Evolutionary conservation across 177 flowering plant genomes (phyloP), one percentile per base, ranked within the genome.

Genomic region (Tripterygium wilfordii): DNA sequence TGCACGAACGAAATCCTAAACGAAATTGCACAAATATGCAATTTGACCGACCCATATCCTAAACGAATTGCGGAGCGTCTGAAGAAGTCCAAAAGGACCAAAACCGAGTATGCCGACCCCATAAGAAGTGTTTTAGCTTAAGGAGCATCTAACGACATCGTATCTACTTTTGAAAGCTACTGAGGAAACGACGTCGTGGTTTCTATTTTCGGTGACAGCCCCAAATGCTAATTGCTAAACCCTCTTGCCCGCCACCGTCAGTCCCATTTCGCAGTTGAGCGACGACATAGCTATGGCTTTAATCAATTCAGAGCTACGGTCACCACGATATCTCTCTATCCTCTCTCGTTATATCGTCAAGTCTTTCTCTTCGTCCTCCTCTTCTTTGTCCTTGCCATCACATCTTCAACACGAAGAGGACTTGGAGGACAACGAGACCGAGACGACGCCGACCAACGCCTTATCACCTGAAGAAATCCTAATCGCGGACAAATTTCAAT

Each of bases 271-370:
- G 31, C 7, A n/a, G 18, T 21, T 17, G 16, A n/a, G n/a, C n/a
- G n/a, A n/a, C n/a, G n/a, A n/a, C n/a, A n/a, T n/a, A n/a, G n/a
- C 52, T 27, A 75, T 71, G 82, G 82, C 76, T 20, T 44, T 70
- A 40, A 43, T 51, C 35, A 68, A 51, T 52, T 50, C 68, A 33
- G 61, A 51, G 38, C 36, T 54, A 1, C 63, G 53, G 3, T 35
- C 51, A 0, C 42, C 43, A 8, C 45, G 8, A 21, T n/a, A 36
- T n/a, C 33, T 64, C 21, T 24, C 56, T 28, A 22, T 56, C 29
- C 36, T 47, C 48, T 52, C 42, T 16, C 56, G 20, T 3, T 24
- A 6, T n/a, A 23, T 17, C 19, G 28, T 43, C 7, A 67, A 57
- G 54, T 75, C 61, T 16, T 64, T 63, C 9, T 56, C 76, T 45